phyloP scores from a whole-genome alignment of 139 green algal genomes.

The Picochlorum sp. region DNA sequence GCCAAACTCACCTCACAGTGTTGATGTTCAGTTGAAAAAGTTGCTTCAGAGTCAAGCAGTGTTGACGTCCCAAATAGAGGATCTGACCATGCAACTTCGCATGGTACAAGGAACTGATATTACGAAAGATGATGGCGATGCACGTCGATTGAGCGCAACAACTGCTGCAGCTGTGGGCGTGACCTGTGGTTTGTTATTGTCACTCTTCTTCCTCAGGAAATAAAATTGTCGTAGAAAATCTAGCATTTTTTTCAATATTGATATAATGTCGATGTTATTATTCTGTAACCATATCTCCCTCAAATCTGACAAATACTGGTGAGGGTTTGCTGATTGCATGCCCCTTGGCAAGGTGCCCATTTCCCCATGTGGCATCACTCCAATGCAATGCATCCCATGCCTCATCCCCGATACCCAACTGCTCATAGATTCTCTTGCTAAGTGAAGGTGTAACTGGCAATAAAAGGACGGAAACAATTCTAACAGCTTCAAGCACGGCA shows the following conservation, averaged over 20 bases:
- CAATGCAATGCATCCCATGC: slow-evolving; percentile 40
- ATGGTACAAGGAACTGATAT: slow-evolving; percentile 8
- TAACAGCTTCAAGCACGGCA: slow-evolving; percentile 73
- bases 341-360: slow-evolving; percentile 47
- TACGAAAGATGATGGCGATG: no score
- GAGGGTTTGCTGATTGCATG: slow-evolving; percentile 36
- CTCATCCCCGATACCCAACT: slow-evolving; percentile 63
- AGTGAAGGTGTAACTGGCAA: slow-evolving; percentile 73
- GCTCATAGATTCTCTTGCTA: slow-evolving; percentile 54
- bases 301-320: slow-evolving; percentile 78
- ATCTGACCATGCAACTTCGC: slow-evolving; percentile 23
- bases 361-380: slow-evolving; percentile 67
- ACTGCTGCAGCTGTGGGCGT: no score
- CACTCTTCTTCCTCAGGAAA: no score
- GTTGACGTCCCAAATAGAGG: slow-evolving; percentile 29
- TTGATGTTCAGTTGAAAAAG: slow-evolving; percentile 6
- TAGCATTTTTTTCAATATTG: no score
- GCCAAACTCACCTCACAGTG: neutral
- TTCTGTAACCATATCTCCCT: slow-evolving; percentile 38
- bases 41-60: slow-evolving; percentile 16
- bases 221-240: no score
- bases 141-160: no score
- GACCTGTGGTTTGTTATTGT: no score
- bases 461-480: slow-evolving; percentile 80
- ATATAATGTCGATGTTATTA: neutral